Conservation (phyloP, 1,284 basidiomycete species). For the Meira nashicola region DNA sequence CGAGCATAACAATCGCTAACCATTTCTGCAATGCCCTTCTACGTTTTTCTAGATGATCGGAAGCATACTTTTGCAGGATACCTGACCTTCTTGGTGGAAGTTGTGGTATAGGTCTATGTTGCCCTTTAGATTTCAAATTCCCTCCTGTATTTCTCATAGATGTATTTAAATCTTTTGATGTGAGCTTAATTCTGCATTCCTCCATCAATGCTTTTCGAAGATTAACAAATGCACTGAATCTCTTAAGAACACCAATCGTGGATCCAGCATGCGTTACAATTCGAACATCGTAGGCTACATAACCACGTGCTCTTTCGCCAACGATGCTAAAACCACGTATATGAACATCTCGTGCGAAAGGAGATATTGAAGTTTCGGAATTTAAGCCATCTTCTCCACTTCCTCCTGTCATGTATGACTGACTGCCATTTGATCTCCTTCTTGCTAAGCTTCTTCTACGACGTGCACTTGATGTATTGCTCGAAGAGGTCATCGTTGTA, state of each 20-base stretch:
- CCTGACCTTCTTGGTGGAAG: slow-evolving; percentile 32
- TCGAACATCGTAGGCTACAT: slow-evolving; percentile 40
- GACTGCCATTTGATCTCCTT: not conserved
- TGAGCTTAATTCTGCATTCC: no score
- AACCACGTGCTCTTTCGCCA: slow-evolving; percentile 36
- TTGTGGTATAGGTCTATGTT: slow-evolving; percentile 20
- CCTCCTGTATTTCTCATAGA: no score
- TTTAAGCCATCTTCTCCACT: not conserved
- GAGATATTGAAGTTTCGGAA: not conserved
- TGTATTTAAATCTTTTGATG: no score
- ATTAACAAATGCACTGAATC: slow-evolving; percentile 33
- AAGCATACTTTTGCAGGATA: slow-evolving; percentile 40
- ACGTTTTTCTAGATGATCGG: slow-evolving; percentile 36
- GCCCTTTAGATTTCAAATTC: no score
- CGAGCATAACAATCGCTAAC: slow-evolving; percentile 32
- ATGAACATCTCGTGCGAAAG: slow-evolving; percentile 32
- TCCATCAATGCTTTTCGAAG: slow-evolving; percentile 16
- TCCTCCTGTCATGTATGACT: not conserved
- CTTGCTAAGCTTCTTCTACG: not conserved
- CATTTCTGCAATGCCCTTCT: slow-evolving; percentile 39
- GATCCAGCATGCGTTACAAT: slow-evolving; percentile 32
- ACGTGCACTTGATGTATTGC: not conserved
- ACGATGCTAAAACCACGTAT: slow-evolving; percentile 43
- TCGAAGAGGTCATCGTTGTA: not conserved
- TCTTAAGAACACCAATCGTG: slow-evolving; percentile 22